Evolutionary conservation across 192 early-diverging fungal genomes (phyloP), one percentile per base, ranked within the genome.

Genomic region (Oehlia diaphana): DNA sequence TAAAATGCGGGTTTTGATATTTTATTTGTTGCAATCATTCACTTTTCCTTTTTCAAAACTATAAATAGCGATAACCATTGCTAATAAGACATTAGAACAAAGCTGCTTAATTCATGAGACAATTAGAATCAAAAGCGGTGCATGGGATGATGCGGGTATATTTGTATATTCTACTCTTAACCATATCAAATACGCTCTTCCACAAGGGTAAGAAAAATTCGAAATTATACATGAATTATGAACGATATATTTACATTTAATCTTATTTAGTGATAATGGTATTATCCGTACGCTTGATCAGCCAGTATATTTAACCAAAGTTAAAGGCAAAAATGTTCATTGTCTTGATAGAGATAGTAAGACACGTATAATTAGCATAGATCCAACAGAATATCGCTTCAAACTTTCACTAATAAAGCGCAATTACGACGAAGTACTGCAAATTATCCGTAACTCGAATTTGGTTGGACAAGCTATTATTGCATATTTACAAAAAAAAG

Each of bases 381-480:
- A 99, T 77, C 96, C 97, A 3, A 98, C 96, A n/a, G 98, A 99
- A 83, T 99, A 98, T 87, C 91, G 93, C 5, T 99, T 99, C 92
- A 99, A 99, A 86, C 87, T 97, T 65, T 95, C 98, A 1, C 87
- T 99, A 47, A 90, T 95, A 44, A 90, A 93, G 77, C 90, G 92
- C 63, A 95, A 99, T 85, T 98, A 98, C 84, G 95, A 97, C 75
- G 95, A 98, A 82, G 98, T 99, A 1, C 88, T 99, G 68, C 91
- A 95, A 80, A 96, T 99, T 77, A 98, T 99, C 82, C 94, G 94
- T 67, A 97, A 91, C 76, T 96, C 94, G 9, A 98, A 98, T 85
- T 86, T 99, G 63, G 95, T 98, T 9, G 98, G 98, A 7, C 98
- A 99, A 83, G 94, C 95, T 26, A 99, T 99, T 84, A 99, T 99